Evolutionary conservation across 2,329 filamentous ascomycete species (phyloP), one percentile per base, ranked within the genome.

Genomic region (Calonectria pseudoreteaudii): DNA sequence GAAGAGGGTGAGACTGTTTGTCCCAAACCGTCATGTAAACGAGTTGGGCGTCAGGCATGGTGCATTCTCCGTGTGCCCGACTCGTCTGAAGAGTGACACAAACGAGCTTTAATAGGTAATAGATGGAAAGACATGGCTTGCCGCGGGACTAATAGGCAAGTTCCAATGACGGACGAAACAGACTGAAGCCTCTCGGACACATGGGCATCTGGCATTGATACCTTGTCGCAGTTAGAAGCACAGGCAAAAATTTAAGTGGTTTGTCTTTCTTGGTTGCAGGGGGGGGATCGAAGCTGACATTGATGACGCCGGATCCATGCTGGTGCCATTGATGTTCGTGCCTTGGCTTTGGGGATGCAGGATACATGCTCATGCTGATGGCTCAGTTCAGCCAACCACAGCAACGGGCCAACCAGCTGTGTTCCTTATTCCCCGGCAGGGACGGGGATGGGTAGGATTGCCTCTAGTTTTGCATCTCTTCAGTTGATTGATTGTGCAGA

Each of bases 291-390:
- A 71, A 60, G 69, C 68, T 70, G 69, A 66, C 69, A 66, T 66
- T 71, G 69, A 66, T 71, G 68, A 71, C 60, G 53, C 60, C 31
- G 50, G 68, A 66, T 58, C 68, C 68, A 70, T 71, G 62, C 41
- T 49, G n/a, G 69, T 71, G 50, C 20, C 52, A 60, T 53, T 71
- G 62, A 56, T 71, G 50, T 62, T 50, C 62, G 30, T 41, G 34
- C 58, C 66, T 68, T 58, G 66, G 50, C 36, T 47, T 52, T 68
- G 36, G 47, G 36, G 65, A 44, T 56, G 34, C 47, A 41, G 47
- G 49, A 31, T 53, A 68, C 41, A 34, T 67, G 47, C 65, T 67
- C 47, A 41, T 30, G 44, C 56, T 53, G 58, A 70, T 64, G 56
- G 58, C 44, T 44, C 3, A 31, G 64, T 44, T 52, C 41, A 50